Evolutionary conservation across 306 rosid genomes (phyloP).

Genomic region (Acacia confusa): DNA sequence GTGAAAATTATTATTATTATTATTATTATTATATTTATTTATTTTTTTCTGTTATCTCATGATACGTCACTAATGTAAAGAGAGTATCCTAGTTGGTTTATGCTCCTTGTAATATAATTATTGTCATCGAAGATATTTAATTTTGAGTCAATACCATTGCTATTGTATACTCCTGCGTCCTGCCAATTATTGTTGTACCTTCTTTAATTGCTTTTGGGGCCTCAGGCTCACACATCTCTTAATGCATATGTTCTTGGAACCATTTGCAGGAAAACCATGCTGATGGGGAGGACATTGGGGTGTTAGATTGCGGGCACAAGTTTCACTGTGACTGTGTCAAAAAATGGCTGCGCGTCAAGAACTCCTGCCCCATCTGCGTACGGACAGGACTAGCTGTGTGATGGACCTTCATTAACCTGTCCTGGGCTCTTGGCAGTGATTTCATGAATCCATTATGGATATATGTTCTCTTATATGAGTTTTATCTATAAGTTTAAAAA

Average conservation of each 20-base stretch:
- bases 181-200: not conserved
- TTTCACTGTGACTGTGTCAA: constrained; percentile 32
- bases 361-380: constrained; percentile 44
- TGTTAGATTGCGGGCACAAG: constrained; percentile 36
- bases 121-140: not conserved
- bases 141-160: not conserved
- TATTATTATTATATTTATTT: no score
- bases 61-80: not conserved
- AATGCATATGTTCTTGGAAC: not conserved
- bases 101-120: not conserved
- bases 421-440: not conserved
- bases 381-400: constrained; percentile 3
- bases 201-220: not conserved
- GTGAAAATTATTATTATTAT: not conserved
- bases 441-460: not conserved
- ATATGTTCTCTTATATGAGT: not conserved
- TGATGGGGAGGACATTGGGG: constrained; percentile 39
- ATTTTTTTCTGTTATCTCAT: not conserved
- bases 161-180: not conserved
- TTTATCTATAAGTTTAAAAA: no score
- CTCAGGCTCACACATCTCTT: not conserved
- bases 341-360: constrained; percentile 35
- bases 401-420: not conserved
- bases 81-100: not conserved
- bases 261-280: constrained; percentile 39